Conservation (phyloP, 805 yeast species). For the Maudiozyma serrabonitensis region DNA sequence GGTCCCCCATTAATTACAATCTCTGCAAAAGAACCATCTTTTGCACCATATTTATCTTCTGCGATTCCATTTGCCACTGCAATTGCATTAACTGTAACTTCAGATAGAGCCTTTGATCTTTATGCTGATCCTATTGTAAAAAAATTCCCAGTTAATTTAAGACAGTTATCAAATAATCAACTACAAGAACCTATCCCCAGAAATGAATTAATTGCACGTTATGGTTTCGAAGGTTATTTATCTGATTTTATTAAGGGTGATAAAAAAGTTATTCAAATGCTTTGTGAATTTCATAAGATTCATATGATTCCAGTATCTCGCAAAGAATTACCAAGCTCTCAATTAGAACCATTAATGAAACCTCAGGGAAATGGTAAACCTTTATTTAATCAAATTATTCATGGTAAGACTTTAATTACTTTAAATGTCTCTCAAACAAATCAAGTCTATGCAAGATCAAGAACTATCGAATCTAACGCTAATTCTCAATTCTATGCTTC, state of each 20-base stretch:
- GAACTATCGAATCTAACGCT: slow-evolving; percentile 13
- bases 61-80: slow-evolving; percentile 45
- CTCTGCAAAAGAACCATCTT: slow-evolving; percentile 38
- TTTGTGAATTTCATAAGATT: slow-evolving; percentile 44
- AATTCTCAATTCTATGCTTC: slow-evolving; percentile 35
- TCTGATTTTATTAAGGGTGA: slow-evolving; percentile 71
- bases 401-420: slow-evolving; percentile 44
- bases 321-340: slow-evolving; percentile 34
- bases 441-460: slow-evolving; percentile 2
- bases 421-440: slow-evolving; percentile 59
- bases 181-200: slow-evolving; percentile 18
- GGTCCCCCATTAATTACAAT: slow-evolving; percentile 73
- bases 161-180: slow-evolving; percentile 32
- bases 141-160: slow-evolving; percentile 43
- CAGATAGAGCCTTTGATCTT: slow-evolving; percentile 38
- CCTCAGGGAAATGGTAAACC: slow-evolving; percentile 32
- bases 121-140: slow-evolving; percentile 38
- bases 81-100: slow-evolving; percentile 53
- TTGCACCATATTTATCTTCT: slow-evolving; percentile 49
- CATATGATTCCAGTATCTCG: slow-evolving; percentile 55
- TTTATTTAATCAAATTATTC: slow-evolving; percentile 47
- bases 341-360: slow-evolving; percentile 31
- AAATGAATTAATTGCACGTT: slow-evolving; percentile 29
- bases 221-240: slow-evolving; percentile 77
- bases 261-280: slow-evolving; percentile 55